phyloP scores from a whole-genome alignment of 441 rosid species.

The Codiaeum variegatum region DNA sequence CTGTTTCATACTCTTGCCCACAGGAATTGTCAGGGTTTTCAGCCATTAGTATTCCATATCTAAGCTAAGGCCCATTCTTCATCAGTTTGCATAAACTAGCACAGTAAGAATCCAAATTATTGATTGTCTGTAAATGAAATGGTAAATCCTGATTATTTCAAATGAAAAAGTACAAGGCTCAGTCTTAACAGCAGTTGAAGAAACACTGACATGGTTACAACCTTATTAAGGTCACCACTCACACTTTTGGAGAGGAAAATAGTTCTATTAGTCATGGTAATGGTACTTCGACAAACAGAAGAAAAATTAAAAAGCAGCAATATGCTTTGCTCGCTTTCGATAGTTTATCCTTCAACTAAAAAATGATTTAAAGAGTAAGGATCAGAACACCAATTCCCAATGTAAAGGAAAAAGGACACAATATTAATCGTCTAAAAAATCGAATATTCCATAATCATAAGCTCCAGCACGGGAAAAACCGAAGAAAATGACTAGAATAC shows the following conservation, averaged over 20 bases:
- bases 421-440: background rate
- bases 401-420: background rate
- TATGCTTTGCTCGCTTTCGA: slow-evolving; percentile 8
- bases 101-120: background rate
- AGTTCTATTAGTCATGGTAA: no score
- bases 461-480: slow-evolving; percentile 4
- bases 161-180: background rate
- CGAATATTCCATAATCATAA: background rate
- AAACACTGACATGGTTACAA: background rate
- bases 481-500: no score
- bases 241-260: background rate
- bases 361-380: slow-evolving; percentile 3
- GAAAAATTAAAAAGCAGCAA: background rate
- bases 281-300: background rate
- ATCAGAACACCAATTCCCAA: background rate
- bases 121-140: background rate
- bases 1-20: background rate
- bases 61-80: background rate
- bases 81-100: background rate
- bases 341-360: slow-evolving; percentile 1
- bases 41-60: no score
- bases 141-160: background rate
- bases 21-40: no score
- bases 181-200: no score
- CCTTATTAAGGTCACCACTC: background rate